Evolutionary conservation across 441 rosid genomes (phyloP).

Genomic region (Isatis lusitanica): DNA sequence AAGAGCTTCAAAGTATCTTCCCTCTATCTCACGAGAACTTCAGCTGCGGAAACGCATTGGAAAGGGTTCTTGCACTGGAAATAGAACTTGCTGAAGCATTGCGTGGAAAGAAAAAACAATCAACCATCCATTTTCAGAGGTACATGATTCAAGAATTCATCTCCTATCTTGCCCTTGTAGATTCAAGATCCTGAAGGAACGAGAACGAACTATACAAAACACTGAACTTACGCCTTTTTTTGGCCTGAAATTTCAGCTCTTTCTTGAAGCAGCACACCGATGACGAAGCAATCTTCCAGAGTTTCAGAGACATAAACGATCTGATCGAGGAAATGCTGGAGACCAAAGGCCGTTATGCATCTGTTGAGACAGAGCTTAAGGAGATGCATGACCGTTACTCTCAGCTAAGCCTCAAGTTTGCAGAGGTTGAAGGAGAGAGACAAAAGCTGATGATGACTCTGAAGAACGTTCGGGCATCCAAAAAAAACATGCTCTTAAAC

Average conservation of each 20-base stretch:
- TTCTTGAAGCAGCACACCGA: slow-evolving; percentile 84
- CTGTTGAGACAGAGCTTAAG: slow-evolving; percentile 65
- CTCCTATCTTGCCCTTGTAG: slow-evolving; percentile 3
- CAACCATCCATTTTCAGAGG: slow-evolving; percentile 80
- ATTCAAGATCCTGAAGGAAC: slow-evolving; percentile 4
- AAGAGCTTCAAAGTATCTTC: slow-evolving; percentile 78
- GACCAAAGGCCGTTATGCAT: slow-evolving; percentile 63
- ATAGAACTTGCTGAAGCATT: slow-evolving; percentile 90
- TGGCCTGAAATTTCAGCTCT: slow-evolving; percentile 54
- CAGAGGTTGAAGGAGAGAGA: slow-evolving; percentile 85
- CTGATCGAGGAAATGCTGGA: slow-evolving; percentile 89
- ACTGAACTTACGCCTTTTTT: not conserved
- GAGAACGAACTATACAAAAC: not conserved
- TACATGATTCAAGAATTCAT: slow-evolving; percentile 27
- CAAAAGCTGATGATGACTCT: slow-evolving; percentile 87
- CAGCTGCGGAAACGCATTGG: slow-evolving; percentile 68
- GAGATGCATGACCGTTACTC: slow-evolving; percentile 87
- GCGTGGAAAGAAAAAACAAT: slow-evolving; percentile 63
- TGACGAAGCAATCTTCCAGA: slow-evolving; percentile 87
- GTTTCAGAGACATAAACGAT: slow-evolving; percentile 94
- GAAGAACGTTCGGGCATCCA: slow-evolving; percentile 77
- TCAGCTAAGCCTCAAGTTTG: slow-evolving; percentile 78
- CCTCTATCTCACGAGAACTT: slow-evolving; percentile 63
- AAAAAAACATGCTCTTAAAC: slow-evolving; percentile 50
- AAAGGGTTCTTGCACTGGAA: slow-evolving; percentile 93